Evolutionary conservation across 2,329 filamentous ascomycete genomes (phyloP).

Genomic region (Colletotrichum euphorbiae): DNA sequence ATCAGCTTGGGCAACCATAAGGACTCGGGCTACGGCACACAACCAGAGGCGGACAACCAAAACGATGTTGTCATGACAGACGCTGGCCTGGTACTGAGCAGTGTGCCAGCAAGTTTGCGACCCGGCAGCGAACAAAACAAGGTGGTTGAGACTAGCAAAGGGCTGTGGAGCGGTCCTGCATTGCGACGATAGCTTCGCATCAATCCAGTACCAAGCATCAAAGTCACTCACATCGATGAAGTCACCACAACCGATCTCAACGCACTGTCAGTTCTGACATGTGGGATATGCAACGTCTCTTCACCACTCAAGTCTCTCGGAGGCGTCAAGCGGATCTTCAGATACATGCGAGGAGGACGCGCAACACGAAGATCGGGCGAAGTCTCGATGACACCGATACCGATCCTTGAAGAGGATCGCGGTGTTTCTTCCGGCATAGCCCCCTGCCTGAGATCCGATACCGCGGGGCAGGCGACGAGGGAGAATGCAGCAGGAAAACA

Average conservation of each 20-base stretch:
- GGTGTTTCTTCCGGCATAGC: background rate
- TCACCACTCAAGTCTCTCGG: background rate
- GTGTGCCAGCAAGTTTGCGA: conserved; percentile 64
- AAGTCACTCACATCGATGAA: background rate
- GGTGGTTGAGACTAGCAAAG: conserved; percentile 72
- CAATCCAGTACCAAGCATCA: conserved; percentile 7
- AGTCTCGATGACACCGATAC: background rate
- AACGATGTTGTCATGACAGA: conserved; percentile 63
- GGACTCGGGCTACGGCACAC: conserved; percentile 64
- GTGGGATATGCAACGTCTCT: background rate
- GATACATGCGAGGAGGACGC: conserved; percentile 27
- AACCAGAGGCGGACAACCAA: conserved; percentile 48
- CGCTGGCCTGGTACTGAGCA: conserved; percentile 46
- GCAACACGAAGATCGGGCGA: background rate
- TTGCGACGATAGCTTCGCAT: conserved; percentile 34
- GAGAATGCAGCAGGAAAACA: conserved; percentile 19
- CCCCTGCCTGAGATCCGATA: background rate
- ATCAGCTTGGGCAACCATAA: conserved; percentile 52
- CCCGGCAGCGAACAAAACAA: conserved; percentile 67
- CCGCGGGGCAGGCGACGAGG: background rate
- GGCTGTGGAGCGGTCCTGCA: conserved; percentile 62
- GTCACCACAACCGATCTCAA: background rate
- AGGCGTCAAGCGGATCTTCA: background rate
- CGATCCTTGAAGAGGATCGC: background rate
- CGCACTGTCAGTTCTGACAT: too few species aligned